Base-by-base conservation (phyloP, 176 grass and related monocot species). In the Zizania latifolia region DNA sequence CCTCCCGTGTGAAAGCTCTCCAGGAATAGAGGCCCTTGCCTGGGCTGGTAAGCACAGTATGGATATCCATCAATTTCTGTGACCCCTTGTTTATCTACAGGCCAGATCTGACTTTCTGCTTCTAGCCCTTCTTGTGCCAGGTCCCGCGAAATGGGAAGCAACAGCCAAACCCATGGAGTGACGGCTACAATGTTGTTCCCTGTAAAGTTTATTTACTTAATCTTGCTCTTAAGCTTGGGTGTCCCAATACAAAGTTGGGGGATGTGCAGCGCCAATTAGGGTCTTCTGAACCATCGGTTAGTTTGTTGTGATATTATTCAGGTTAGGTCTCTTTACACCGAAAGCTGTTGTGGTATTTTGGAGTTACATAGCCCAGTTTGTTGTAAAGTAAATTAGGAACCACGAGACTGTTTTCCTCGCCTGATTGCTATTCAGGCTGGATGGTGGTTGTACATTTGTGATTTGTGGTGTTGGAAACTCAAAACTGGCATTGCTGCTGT, bases 1-100 rank as follows among this genome's bases (percentile, higher is more conserved):
- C 91, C 39, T 87, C 88, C 17, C 85, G 78, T 14, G 85, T 88
- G 61, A 86, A 87, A 74, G 82, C 85, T 83, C 88, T 94, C 29
- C 85, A 94, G 76, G 88, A 88, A 35, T 88, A 84, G 23, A 27
- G 7, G 7, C 17, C 3, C 32, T 67, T 34, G 12, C 44, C 10
- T 62, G 32, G 34, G 21, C 8, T 2, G 70, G 86, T 84, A 54
- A 79, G 85, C 48, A 55, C 22, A 62, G n/a, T n/a, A n/a, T n/a
- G 1, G 28, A 10, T 8, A 28, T 72, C n/a, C n/a, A n/a, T 15
- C 29, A 8, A 39, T 26, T 4, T 24, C 61, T 22, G 0, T 40
- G 28, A 0, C 59, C 27, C 14, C 41, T 31, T 61, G 19, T 23
- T 40, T n/a, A 80, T 32, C 14, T 64, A 1, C 17, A 22, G 13